Conservation (phyloP, 805 yeast species). For the Pichia nanzhaoensis region DNA sequence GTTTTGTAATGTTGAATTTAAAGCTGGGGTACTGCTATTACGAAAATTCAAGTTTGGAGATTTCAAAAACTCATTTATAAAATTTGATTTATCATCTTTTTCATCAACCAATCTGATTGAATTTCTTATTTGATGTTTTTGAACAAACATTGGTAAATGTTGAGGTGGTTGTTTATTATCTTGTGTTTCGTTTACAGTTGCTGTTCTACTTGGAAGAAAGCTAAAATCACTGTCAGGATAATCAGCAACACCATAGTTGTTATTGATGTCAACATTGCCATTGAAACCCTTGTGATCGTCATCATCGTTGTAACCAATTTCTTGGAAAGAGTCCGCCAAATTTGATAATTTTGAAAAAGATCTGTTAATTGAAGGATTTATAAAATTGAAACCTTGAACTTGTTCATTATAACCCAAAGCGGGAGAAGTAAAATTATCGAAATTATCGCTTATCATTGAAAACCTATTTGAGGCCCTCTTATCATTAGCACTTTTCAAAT, state of each 20-base stretch:
- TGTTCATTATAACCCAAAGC: slow-evolving; percentile 25
- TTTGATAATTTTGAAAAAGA: slow-evolving; percentile 10
- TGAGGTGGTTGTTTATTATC: background rate
- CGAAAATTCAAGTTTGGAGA: background rate
- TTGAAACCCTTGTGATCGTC: no score
- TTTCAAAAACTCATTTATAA: slow-evolving; percentile 3
- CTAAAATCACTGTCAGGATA: slow-evolving; percentile 4
- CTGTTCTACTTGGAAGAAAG: slow-evolving; percentile 11
- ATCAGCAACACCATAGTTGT: background rate
- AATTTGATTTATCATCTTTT: slow-evolving; percentile 6
- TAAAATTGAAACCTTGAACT: slow-evolving; percentile 18
- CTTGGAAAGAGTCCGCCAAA: slow-evolving; percentile 14
- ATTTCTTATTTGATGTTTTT: slow-evolving; percentile 14
- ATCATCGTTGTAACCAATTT: slow-evolving; percentile 27
- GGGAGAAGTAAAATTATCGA: slow-evolving; percentile 22
- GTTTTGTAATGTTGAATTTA: background rate
- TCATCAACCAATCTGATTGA: slow-evolving; percentile 23
- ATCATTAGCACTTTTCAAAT: background rate
- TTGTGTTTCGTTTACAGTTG: background rate
- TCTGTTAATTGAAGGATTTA: slow-evolving; percentile 12
- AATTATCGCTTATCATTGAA: slow-evolving; percentile 23
- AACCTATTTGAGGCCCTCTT: slow-evolving; percentile 6
- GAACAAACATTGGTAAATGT: slow-evolving; percentile 9
- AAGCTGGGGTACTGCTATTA: background rate
- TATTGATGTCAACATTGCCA: slow-evolving; percentile 11